These are phyloP conservation scores for Beta corolliflora DNA, from an alignment of 179 eudicot species.

Conservation along the genomic window DNA sequence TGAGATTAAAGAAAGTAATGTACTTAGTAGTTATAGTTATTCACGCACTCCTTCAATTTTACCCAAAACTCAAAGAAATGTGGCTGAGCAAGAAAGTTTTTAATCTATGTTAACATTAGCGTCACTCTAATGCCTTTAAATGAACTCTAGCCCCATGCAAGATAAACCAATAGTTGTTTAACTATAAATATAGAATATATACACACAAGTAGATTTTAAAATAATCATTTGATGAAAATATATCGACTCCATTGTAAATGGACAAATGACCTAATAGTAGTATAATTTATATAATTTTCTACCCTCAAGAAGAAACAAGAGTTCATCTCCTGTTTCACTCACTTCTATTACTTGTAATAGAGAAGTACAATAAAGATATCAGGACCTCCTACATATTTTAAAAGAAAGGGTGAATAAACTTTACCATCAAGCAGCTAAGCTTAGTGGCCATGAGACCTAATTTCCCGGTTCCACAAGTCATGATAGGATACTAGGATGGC, in stretches of 20 bases:
- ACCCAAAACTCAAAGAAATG: too few species aligned
- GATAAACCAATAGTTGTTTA: not conserved
- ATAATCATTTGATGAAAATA: not conserved
- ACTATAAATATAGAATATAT: too few species aligned
- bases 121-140: not conserved
- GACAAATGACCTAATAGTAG: not conserved
- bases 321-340: not conserved
- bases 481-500: too few species aligned
- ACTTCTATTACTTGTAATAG: not conserved
- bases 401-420: not conserved
- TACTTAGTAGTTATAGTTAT: not conserved
- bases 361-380: not conserved
- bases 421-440: not conserved
- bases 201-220: not conserved
- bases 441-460: not conserved
- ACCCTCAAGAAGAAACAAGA: not conserved
- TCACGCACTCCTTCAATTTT: not conserved
- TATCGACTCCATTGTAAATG: not conserved
- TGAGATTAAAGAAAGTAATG: not conserved
- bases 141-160: not conserved
- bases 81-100: too few species aligned
- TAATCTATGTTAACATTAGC: not conserved
- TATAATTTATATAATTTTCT: too few species aligned
- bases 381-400: not conserved
- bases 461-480: not conserved